phyloP scores from a whole-genome alignment of 164 flowering plant genomes.

The Magnolia changhungtana region DNA sequence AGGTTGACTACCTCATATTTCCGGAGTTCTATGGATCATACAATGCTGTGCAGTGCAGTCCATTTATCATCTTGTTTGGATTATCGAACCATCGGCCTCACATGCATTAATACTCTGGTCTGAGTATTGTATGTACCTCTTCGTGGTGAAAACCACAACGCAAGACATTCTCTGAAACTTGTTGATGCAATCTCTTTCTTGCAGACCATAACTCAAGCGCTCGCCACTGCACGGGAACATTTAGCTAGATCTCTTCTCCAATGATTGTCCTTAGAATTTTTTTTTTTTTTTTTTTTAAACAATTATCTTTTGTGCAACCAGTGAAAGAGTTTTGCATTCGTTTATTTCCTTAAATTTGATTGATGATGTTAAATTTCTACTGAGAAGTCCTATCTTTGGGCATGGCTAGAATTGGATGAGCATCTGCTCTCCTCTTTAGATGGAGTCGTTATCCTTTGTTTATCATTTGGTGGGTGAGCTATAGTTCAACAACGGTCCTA shows the following conservation, averaged over 20 bases:
- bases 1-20: too few species aligned
- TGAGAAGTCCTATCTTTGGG: not conserved
- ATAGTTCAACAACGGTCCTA: too few species aligned
- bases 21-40: not conserved
- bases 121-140: too few species aligned
- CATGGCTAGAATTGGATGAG: not conserved
- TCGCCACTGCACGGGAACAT: slow-evolving; percentile 62
- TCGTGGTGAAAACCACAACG: too few species aligned
- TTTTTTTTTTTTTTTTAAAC: too few species aligned
- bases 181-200: not conserved
- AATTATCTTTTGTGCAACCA: not conserved
- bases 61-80: too few species aligned
- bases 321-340: not conserved
- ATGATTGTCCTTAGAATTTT: slow-evolving; percentile 14
- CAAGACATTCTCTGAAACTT: not conserved
- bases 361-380: not conserved
- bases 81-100: too few species aligned
- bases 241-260: slow-evolving; percentile 55
- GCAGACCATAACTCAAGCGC: slow-evolving; percentile 60
- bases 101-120: too few species aligned
- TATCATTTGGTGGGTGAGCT: too few species aligned
- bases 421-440: too few species aligned
- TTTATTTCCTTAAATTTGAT: not conserved
- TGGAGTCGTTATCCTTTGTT: too few species aligned
- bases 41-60: not conserved